Base-by-base conservation (phyloP, 2,329 filamentous ascomycete genomes). In the Pseudopithomyces chartarum region DNA sequence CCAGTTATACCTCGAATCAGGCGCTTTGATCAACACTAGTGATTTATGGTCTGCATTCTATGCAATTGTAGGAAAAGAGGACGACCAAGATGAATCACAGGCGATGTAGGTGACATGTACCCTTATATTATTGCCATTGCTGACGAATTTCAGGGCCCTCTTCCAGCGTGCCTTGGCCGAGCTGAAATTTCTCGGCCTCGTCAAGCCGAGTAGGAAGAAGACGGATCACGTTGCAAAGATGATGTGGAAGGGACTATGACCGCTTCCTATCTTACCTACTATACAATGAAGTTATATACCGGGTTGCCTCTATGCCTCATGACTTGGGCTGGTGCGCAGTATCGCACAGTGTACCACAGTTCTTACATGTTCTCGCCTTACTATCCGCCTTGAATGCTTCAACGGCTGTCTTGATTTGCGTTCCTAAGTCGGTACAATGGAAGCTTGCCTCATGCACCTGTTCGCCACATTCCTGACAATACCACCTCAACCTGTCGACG, bases 361-460 rank as follows among this genome's bases (percentile, higher is more conserved):
- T 83, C 64, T 82, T 81, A 77, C 95, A 99, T 56, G 79, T 92
- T 74, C 94, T 86, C 76, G 85, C 86, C 57, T 85, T 81, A 55
- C 87, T 83, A 70, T 90, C 86, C 1, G 75, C 83, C 76, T 87
- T 89, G 76, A 98, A 98, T 19, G 81, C 83, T 76, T 96, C 87
- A 36, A 98, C 94, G 7, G 91, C 93, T 51, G 86, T 86, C 82
- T 97, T 98, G 72, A 99, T 94, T 85, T 98, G 95, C 22, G 90
- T 94, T 19, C 94, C 94, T 61, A 98, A 79, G 79, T 98, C 90
- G 33, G 88, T 93, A 76, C 92, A 96, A 74, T 95, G 87, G 71
- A 99, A 98, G 11, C 84, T 81, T 42, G 88, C 90, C 81, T 98
- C 93, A 78, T 96, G 89, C 6, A 98, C 93, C 61, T 93, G 77